These are phyloP conservation scores for Penicillium lividum DNA, from an alignment of 495 filamentous ascomycete species.

Conservation along the genomic window DNA sequence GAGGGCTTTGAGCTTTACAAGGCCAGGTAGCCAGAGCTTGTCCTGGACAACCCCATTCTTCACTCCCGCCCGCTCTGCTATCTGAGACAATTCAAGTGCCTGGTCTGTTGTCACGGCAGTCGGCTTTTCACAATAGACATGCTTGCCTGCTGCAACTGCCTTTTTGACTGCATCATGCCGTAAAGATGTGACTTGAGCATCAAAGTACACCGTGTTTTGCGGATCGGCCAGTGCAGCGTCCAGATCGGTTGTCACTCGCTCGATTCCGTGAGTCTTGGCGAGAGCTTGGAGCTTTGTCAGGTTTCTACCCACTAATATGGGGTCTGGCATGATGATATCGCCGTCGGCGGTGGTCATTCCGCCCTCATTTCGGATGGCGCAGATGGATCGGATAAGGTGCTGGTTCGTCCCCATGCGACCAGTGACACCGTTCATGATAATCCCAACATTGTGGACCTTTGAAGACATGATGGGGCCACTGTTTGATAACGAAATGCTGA, in stretches of 20 bases:
- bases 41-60: constrained; percentile 1
- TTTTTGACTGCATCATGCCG: neutral
- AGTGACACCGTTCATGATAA: constrained; percentile 2
- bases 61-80: neutral
- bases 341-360: neutral
- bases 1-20: constrained; percentile 1
- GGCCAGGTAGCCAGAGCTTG: constrained; percentile 1
- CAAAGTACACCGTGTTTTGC: neutral
- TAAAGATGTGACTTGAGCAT: constrained; percentile 1
- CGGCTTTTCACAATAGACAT: constrained; percentile 1
- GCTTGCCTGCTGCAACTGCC: neutral
- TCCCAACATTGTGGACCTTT: constrained; percentile 1
- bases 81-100: neutral
- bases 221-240: neutral
- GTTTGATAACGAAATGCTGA: neutral
- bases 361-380: neutral
- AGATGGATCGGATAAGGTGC: constrained; percentile 1
- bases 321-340: neutral
- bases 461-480: neutral
- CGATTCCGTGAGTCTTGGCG: neutral
- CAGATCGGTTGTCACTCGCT: neutral
- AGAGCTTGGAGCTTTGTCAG: neutral
- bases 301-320: neutral
- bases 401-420: constrained; percentile 4
- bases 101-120: neutral